Percentiles rank a stretch among this genome's conserved stretches.
These are phyloP conservation scores for Lepidium sativum DNA, from an alignment of 345 rosid species.

Conservation along the genomic window DNA sequence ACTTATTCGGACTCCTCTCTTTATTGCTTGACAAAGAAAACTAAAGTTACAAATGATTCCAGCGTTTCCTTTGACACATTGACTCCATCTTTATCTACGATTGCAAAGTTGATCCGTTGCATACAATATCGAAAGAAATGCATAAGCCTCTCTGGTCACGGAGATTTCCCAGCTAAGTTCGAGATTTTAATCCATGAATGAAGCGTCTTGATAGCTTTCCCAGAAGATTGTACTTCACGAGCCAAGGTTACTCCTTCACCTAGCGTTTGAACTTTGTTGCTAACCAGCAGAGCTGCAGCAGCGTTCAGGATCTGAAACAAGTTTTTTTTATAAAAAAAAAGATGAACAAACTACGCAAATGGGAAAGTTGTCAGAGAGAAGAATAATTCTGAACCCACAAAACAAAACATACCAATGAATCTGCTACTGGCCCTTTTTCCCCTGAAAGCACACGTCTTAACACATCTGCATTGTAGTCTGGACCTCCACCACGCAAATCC, in stretches of 20 bases:
- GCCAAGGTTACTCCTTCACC: conserved; percentile 71
- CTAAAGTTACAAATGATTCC: conserved; percentile 5
- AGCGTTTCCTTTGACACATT: neutral
- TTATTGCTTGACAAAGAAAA: conserved; percentile 9
- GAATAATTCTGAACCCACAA: neutral
- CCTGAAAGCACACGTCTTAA: conserved; percentile 67
- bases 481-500: conserved; percentile 72
- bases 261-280: conserved; percentile 44
- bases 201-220: conserved; percentile 65
- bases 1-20: neutral
- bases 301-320: conserved; percentile 70
- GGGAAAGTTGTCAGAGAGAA: neutral
- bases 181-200: conserved; percentile 58
- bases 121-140: neutral
- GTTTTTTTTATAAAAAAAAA: neutral
- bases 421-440: conserved; percentile 70
- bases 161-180: conserved; percentile 24
- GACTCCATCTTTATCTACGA: neutral
- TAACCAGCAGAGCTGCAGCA: conserved; percentile 80
- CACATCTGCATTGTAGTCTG: conserved; percentile 60
- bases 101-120: neutral
- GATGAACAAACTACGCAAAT: neutral
- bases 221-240: conserved; percentile 66
- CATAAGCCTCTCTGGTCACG: neutral
- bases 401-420: conserved; percentile 60